Evolutionary conservation across 2,329 filamentous ascomycete genomes (phyloP).

Genomic region (Botryotinia convoluta): DNA sequence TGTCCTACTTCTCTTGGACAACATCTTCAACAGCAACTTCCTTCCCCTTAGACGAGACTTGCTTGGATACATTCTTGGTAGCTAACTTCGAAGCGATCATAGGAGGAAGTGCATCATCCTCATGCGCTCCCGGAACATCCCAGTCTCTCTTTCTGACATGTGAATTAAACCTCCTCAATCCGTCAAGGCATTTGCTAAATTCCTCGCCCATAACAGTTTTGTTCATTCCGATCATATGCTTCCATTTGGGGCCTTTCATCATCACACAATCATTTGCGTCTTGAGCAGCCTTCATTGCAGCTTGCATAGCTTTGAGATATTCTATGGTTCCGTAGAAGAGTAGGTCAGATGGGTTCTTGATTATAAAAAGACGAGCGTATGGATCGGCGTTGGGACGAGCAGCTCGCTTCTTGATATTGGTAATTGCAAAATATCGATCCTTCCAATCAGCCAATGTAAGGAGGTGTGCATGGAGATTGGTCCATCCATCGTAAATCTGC

Average conservation of each 20-base stretch:
- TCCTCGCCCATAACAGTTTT: conserved; percentile 1
- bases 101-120: neutral
- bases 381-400: neutral
- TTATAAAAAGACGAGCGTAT: conserved; percentile 2
- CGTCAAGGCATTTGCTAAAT: neutral
- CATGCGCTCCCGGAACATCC: conserved; percentile 1
- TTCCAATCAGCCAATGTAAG: conserved; percentile 3
- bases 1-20: neutral
- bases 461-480: neutral
- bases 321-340: neutral
- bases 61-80: neutral
- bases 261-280: conserved; percentile 3
- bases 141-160: conserved; percentile 13
- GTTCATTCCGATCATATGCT: neutral
- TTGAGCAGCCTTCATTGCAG: neutral
- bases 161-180: conserved; percentile 13
- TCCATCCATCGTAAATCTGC: neutral
- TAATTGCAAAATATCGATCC: conserved; percentile 10
- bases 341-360: neutral
- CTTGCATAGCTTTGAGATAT: conserved; percentile 8
- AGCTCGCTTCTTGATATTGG: conserved; percentile 14
- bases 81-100: too few species aligned
- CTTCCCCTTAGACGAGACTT: neutral
- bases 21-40: neutral
- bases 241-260: neutral